These are phyloP conservation scores for Colletotrichum paranaense DNA, from an alignment of 2,329 filamentous ascomycete genomes.

Conservation along the genomic window DNA sequence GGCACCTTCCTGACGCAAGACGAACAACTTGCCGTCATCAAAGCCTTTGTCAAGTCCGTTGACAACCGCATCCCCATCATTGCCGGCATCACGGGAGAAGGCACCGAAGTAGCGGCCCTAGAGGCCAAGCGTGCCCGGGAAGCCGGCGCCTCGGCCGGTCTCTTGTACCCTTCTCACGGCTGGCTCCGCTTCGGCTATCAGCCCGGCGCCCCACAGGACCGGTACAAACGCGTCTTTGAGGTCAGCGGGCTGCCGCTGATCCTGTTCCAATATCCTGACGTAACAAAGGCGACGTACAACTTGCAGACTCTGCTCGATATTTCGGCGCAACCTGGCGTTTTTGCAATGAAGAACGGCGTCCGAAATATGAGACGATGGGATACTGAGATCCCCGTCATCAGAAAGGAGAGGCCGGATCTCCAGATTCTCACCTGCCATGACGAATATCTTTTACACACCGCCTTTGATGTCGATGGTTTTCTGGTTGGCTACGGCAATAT, in stretches of 20 bases:
- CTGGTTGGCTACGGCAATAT: slow-evolving; percentile 66
- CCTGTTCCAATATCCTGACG: slow-evolving; percentile 65
- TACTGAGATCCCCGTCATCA: slow-evolving; percentile 64
- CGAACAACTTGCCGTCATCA: slow-evolving; percentile 61
- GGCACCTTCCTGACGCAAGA: slow-evolving; percentile 63
- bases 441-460: slow-evolving; percentile 63
- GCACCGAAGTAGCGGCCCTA: slow-evolving; percentile 62
- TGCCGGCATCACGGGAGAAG: slow-evolving; percentile 64
- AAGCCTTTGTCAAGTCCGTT: slow-evolving; percentile 63
- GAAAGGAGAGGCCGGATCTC: slow-evolving; percentile 57
- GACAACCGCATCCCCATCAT: slow-evolving; percentile 62
- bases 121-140: slow-evolving; percentile 62
- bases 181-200: slow-evolving; percentile 68
- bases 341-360: slow-evolving; percentile 68
- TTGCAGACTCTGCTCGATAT: slow-evolving; percentile 65
- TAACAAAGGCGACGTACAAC: slow-evolving; percentile 63
- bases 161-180: slow-evolving; percentile 64
- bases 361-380: slow-evolving; percentile 69
- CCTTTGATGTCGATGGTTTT: slow-evolving; percentile 64
- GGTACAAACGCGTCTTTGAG: slow-evolving; percentile 62
- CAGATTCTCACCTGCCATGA: slow-evolving; percentile 64
- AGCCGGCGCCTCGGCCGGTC: slow-evolving; percentile 61
- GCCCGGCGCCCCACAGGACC: slow-evolving; percentile 61
- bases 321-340: slow-evolving; percentile 61
- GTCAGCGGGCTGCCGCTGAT: slow-evolving; percentile 60